Conservation (phyloP, 495 filamentous ascomycete genomes). For the Aspergillus bertholletiae region DNA sequence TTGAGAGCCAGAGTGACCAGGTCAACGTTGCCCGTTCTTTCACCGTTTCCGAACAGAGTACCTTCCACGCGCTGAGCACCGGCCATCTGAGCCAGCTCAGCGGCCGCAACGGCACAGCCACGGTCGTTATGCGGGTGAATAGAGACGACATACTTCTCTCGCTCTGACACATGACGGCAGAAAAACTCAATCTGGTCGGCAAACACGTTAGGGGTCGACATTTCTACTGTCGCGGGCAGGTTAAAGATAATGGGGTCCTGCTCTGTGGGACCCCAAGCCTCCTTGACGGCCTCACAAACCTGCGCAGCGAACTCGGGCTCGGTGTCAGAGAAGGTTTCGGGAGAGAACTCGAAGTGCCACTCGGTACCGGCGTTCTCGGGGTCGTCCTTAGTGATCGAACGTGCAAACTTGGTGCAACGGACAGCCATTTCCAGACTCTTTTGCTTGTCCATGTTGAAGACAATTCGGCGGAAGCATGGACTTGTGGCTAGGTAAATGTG, state of each 20-base stretch:
- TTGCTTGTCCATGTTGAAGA: constrained; percentile 83
- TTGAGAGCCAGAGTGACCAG: constrained; percentile 92
- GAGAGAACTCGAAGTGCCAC: constrained; percentile 95
- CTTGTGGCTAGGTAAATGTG: constrained; percentile 97
- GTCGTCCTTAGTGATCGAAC: constrained; percentile 94
- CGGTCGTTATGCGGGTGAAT: constrained; percentile 94
- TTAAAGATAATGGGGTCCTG: constrained; percentile 95
- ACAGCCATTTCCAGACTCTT: constrained; percentile 81
- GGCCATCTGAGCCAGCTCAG: constrained; percentile 96
- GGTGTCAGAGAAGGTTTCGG: constrained; percentile 94
- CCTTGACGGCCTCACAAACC: constrained; percentile 93
- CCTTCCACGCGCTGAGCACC: constrained; percentile 94
- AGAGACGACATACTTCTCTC: constrained; percentile 78
- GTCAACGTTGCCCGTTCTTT: constrained; percentile 95
- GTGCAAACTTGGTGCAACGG: constrained; percentile 78
- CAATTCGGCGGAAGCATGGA: constrained; percentile 84
- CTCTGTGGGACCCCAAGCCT: constrained; percentile 82
- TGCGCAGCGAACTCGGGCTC: constrained; percentile 77
- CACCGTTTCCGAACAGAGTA: constrained; percentile 92
- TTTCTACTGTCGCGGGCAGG: constrained; percentile 92
- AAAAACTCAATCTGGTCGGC: constrained; percentile 98
- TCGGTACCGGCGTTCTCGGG: constrained; percentile 67
- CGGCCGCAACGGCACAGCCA: constrained; percentile 83
- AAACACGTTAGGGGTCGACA: constrained; percentile 94
- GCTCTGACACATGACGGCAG: constrained; percentile 72